Conservation (phyloP, 495 filamentous ascomycete species). For the Xylaria cubensis region DNA sequence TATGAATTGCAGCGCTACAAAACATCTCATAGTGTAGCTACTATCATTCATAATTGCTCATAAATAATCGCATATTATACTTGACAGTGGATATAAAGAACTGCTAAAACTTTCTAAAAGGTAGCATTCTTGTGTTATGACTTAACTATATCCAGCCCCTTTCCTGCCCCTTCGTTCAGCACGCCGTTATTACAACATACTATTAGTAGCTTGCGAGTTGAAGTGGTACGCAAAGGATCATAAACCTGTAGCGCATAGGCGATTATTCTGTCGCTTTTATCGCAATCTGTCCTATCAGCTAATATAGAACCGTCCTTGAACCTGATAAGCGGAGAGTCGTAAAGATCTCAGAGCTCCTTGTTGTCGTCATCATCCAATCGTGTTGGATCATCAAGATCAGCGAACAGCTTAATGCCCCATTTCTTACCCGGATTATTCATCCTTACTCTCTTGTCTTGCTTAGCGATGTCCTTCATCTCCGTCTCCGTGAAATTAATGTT, state of each 20-base stretch:
- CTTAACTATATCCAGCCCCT: neutral
- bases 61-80: neutral
- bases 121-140: neutral
- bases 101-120: neutral
- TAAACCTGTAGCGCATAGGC: neutral
- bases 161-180: neutral
- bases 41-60: neutral
- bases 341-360: slow-evolving; percentile 20
- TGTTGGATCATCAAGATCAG: slow-evolving; percentile 52
- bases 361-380: slow-evolving; percentile 18
- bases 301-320: neutral
- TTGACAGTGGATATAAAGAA: neutral
- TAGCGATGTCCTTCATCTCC: slow-evolving; percentile 61
- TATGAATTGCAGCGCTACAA: neutral
- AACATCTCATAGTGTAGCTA: neutral
- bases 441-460: slow-evolving; percentile 61
- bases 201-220: neutral
- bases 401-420: slow-evolving; percentile 67
- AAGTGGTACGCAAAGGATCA: neutral
- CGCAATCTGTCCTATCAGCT: neutral
- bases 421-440: slow-evolving; percentile 64
- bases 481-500: slow-evolving; percentile 35
- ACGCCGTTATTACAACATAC: neutral
- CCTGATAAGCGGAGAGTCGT: neutral
- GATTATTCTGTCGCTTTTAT: neutral